Conservation (phyloP, 129 eudicot genomes). For the Helianthus tuberosus region DNA sequence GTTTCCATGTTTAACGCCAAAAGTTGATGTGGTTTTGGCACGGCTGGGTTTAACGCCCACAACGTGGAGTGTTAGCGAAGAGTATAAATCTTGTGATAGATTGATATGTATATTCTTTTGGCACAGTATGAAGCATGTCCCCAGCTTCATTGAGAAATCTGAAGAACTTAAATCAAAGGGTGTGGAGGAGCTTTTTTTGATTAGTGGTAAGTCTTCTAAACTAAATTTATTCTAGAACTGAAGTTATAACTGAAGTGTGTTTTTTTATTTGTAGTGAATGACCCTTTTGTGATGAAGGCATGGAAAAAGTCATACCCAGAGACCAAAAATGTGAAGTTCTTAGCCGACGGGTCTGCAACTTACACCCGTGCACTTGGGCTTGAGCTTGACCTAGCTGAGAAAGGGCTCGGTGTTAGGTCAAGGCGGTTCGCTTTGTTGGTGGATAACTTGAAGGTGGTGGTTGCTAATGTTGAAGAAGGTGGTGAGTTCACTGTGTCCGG, state of each 20-base stretch:
- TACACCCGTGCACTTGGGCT: slow-evolving; percentile 89
- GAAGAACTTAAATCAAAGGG: slow-evolving; percentile 84
- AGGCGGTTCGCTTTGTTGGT: slow-evolving; percentile 79
- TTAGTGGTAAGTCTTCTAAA: slow-evolving; percentile 57
- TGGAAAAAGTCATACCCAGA: slow-evolving; percentile 90
- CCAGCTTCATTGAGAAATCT: slow-evolving; percentile 84
- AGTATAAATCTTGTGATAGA: too few species aligned
- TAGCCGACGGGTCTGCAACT: slow-evolving; percentile 78
- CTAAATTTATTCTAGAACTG: background rate
- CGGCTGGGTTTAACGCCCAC: too few species aligned
- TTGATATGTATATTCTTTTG: background rate
- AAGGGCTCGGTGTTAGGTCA: slow-evolving; percentile 80
- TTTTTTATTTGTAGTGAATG: slow-evolving; percentile 44
- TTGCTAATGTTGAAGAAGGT: slow-evolving; percentile 73
- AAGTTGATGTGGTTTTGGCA: too few species aligned
- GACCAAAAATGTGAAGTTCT: slow-evolving; percentile 74
- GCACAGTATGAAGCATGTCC: slow-evolving; percentile 76
- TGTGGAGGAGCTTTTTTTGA: slow-evolving; percentile 70
- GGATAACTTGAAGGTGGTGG: slow-evolving; percentile 81
- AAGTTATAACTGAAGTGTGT: background rate
- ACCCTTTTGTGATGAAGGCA: slow-evolving; percentile 97
- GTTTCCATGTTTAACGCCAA: too few species aligned
- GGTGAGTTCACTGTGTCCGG: slow-evolving; percentile 89
- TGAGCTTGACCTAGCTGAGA: slow-evolving; percentile 81
- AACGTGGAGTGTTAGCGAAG: too few species aligned